Evolutionary conservation across 805 yeast species (phyloP).

Genomic region (Teunomyces gatunensis): DNA sequence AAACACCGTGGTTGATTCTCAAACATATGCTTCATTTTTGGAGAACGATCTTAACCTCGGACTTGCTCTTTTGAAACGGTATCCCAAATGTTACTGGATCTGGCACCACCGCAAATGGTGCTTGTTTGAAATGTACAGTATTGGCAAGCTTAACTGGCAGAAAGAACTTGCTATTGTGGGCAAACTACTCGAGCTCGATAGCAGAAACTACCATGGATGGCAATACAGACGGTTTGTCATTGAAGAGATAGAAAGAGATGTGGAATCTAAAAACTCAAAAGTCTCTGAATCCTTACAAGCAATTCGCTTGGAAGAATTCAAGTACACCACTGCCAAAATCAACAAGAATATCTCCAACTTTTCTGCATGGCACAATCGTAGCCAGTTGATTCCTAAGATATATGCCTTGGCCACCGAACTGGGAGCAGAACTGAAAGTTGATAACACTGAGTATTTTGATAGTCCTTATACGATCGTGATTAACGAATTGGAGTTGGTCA

Average conservation of each 20-base stretch:
- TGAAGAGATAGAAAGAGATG: conserved; percentile 28
- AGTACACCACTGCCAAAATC: conserved; percentile 75
- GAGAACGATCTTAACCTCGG: conserved; percentile 61
- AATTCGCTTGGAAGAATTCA: conserved; percentile 55
- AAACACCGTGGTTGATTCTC: conserved; percentile 5
- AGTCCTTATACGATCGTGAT: conserved; percentile 37
- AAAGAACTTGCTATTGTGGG: conserved; percentile 68
- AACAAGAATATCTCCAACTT: conserved; percentile 85
- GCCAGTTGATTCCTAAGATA: conserved; percentile 60
- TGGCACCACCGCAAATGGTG: conserved; percentile 95
- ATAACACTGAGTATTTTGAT: conserved; percentile 19
- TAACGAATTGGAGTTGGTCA: conserved; percentile 64
- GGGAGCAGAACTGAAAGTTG: conserved; percentile 3
- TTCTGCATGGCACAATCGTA: conserved; percentile 93
- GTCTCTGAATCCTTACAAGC: conserved; percentile 16
- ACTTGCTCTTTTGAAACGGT: conserved; percentile 54
- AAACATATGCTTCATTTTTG: conserved; percentile 30
- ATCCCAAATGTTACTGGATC: conserved; percentile 94
- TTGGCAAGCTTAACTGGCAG: conserved; percentile 60
- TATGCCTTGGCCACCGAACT: conserved; percentile 20
- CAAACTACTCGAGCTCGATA: conserved; percentile 65
- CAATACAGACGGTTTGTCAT: conserved; percentile 80
- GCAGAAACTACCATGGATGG: conserved; percentile 95
- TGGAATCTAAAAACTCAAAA: conserved; percentile 1
- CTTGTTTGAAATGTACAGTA: conserved; percentile 42